Evolutionary conservation across 2,329 filamentous ascomycete species (phyloP), one percentile per base, ranked within the genome.

Genomic region (Penicillium paneum): DNA sequence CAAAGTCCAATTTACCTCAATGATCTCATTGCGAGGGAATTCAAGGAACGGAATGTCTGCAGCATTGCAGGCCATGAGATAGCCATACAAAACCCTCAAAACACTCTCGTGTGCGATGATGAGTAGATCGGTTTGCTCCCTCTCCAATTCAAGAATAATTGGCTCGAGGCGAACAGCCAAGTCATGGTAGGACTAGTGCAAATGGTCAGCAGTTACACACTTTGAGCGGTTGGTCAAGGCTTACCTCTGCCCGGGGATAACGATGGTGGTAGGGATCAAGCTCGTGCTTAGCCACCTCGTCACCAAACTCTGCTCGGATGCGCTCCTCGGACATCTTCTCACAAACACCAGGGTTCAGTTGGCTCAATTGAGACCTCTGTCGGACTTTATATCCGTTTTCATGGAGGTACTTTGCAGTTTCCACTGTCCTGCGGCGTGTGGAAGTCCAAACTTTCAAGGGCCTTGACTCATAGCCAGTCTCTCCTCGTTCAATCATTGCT

Each of bases 101-200:
- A 99, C 94, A 48, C 91, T 96, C 73, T 99, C 94, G 72, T 99
- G 94, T 0, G 94, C 94, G 63, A 99, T 97, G 69, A 99, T 97
- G 49, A 99, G 83, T n/a, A 99, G 82, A 70, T 99, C 94, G 62
- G 95, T 96, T 66, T 97, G 90, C 76, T 99, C 94, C 40, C 94
- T 87, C 77, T 99, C 94, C 13, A 99, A 83, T 72, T 99, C 94
- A 29, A 99, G 83, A 68, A 99, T 99, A 67, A 99, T 96, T 38
- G 94, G 95, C 71, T 99, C 94, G 43, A 99, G 85, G 21, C 94
- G 90, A 56, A 99, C 94, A n/a, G 94, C 94, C 40, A 99, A 85
- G 69, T 99, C 94, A 71, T 99, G 94, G 74, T 99, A 99, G 8
- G 93, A 97, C 89, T 96, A 26, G 40, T 15, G 7, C 13, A 15